phyloP scores from a whole-genome alignment of 495 filamentous ascomycete genomes.

The Annulohypoxylon nitens region DNA sequence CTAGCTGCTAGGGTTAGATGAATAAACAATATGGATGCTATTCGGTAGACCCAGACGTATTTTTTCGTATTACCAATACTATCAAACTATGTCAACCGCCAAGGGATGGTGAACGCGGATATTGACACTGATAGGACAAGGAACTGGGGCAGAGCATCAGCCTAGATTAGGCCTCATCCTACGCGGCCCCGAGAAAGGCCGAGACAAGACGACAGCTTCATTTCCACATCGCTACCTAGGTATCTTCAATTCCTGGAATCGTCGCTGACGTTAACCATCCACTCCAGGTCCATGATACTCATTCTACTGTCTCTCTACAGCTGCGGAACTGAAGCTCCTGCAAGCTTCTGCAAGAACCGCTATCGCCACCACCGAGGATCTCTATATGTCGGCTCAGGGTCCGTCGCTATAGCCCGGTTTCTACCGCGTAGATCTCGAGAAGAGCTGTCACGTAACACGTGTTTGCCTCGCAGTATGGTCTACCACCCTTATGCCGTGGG shows the following conservation, averaged over 20 bases:
- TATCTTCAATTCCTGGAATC: neutral
- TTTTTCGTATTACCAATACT: neutral
- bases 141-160: neutral
- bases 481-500: neutral
- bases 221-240: neutral
- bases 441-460: conserved; percentile 34
- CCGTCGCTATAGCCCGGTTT: conserved; percentile 16
- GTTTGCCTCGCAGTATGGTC: conserved; percentile 5
- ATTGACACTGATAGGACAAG: conserved; percentile 18
- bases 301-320: conserved; percentile 4
- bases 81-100: conserved; percentile 17
- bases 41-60: neutral
- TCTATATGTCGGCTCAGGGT: conserved; percentile 20
- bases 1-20: conserved; percentile 10
- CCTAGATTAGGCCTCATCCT: conserved; percentile 17
- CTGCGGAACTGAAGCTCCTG: conserved; percentile 6
- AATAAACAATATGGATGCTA: neutral
- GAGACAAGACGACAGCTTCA: conserved; percentile 16
- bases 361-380: conserved; percentile 26
- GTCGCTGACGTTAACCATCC: neutral
- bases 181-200: conserved; percentile 9
- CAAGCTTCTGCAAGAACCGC: conserved; percentile 7
- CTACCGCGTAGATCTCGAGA: conserved; percentile 20
- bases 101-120: neutral
- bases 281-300: neutral